phyloP scores from a whole-genome alignment of 257 asterid genomes.

The Scutellaria minor region DNA sequence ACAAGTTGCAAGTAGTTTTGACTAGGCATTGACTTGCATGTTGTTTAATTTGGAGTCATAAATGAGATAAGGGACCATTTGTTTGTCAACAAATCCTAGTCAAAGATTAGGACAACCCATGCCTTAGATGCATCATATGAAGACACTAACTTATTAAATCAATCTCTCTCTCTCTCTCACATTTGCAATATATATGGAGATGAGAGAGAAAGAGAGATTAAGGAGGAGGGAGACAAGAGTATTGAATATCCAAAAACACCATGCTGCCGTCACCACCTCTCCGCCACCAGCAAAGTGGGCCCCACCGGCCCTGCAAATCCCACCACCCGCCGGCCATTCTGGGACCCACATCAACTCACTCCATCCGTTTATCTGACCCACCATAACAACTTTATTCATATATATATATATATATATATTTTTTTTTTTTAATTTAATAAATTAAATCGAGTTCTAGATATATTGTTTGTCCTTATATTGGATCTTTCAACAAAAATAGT shows the following conservation, averaged over 20 bases:
- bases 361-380: too few species aligned
- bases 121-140: slow-evolving; percentile 39
- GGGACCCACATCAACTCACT: too few species aligned
- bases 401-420: too few species aligned
- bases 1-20: slow-evolving; percentile 22
- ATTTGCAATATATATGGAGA: too few species aligned
- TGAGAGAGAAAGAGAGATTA: too few species aligned
- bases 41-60: not conserved
- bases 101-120: slow-evolving; percentile 39
- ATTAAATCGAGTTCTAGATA: too few species aligned
- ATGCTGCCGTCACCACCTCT: slow-evolving; percentile 27
- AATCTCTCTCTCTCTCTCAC: slow-evolving; percentile 22
- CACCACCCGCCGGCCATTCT: slow-evolving; percentile 3
- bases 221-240: slow-evolving; percentile 33
- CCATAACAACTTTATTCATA: not conserved
- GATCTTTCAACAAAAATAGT: too few species aligned
- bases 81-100: slow-evolving; percentile 15
- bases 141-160: slow-evolving; percentile 40
- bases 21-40: not conserved
- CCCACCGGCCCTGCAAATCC: slow-evolving; percentile 12
- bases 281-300: not conserved
- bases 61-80: slow-evolving; percentile 28
- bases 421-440: too few species aligned
- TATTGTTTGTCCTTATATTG: too few species aligned
- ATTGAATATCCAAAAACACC: slow-evolving; percentile 31